Conservation (phyloP, 2,329 filamentous ascomycete genomes). For the Neonectria sp. region DNA sequence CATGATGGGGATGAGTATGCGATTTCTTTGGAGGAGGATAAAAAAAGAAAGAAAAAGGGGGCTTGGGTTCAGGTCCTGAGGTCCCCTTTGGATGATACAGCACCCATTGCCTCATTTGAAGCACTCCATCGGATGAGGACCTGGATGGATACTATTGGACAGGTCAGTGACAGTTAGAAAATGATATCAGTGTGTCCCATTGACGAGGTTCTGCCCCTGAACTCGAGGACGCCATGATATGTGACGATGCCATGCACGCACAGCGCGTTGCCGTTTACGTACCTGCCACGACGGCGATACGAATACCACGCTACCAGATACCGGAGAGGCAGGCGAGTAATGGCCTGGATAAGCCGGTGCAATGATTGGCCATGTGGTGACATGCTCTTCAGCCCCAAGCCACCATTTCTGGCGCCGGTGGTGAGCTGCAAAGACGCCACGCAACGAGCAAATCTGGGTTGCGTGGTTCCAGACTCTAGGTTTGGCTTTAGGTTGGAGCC, state of each 20-base stretch:
- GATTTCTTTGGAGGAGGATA: neutral
- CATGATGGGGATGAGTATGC: neutral
- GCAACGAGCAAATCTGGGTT: neutral
- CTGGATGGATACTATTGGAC: neutral
- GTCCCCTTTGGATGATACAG: neutral
- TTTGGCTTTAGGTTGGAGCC: neutral
- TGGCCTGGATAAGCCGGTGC: neutral
- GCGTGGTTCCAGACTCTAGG: neutral
- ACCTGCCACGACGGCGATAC: neutral
- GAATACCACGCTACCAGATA: neutral
- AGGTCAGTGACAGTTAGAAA: neutral
- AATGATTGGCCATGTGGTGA: neutral
- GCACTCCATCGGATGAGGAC: neutral
- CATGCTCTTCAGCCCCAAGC: constrained; percentile 4
- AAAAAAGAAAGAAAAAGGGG: neutral
- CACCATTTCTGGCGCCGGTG: neutral
- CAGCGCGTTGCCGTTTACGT: neutral
- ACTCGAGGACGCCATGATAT: neutral
- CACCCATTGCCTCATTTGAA: neutral
- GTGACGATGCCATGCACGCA: neutral
- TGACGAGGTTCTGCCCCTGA: neutral
- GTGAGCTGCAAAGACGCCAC: too few species aligned
- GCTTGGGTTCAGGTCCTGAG: neutral
- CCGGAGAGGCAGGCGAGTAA: neutral
- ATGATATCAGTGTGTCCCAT: neutral